Evolutionary conservation across 2,329 filamentous ascomycete species (phyloP).

Genomic region (Xylaria arbuscula): DNA sequence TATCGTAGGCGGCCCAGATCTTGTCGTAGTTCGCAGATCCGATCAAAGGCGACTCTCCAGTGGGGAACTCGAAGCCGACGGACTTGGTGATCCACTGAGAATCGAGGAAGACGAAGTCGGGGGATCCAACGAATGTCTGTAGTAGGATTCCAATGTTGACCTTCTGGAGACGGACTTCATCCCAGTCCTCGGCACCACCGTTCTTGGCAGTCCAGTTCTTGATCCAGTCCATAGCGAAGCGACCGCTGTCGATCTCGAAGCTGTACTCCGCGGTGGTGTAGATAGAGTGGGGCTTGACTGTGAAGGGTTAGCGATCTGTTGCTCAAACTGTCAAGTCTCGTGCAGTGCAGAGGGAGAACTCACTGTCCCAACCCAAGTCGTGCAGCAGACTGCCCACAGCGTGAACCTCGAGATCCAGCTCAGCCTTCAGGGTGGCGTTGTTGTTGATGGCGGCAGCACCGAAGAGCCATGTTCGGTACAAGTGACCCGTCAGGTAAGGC

Average conservation of each 20-base stretch:
- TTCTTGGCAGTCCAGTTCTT: constrained; percentile 34
- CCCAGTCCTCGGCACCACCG: constrained; percentile 27
- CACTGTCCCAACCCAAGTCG: constrained; percentile 36
- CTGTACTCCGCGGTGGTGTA: constrained; percentile 26
- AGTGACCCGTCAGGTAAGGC: constrained; percentile 31
- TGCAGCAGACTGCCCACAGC: constrained; percentile 31
- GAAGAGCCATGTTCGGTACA: constrained; percentile 36
- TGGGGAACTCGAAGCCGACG: constrained; percentile 36
- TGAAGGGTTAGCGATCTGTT: constrained; percentile 7
- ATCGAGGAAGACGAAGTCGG: constrained; percentile 31
- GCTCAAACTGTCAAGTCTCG: background rate
- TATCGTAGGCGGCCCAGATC: constrained; percentile 31
- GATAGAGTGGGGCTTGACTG: constrained; percentile 35
- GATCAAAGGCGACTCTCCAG: constrained; percentile 26
- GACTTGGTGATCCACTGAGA: constrained; percentile 33
- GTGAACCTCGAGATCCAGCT: constrained; percentile 35
- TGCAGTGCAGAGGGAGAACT: background rate
- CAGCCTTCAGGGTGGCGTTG: constrained; percentile 34
- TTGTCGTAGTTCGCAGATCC: constrained; percentile 30
- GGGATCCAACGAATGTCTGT: constrained; percentile 32
- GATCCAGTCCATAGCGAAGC: constrained; percentile 37
- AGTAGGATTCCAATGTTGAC: constrained; percentile 35
- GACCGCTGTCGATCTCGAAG: constrained; percentile 34
- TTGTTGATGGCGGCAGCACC: constrained; percentile 34
- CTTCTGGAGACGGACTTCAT: constrained; percentile 36